Base-by-base conservation (phyloP, 2,329 filamentous ascomycete genomes). In the Sporothrix curviconia region DNA sequence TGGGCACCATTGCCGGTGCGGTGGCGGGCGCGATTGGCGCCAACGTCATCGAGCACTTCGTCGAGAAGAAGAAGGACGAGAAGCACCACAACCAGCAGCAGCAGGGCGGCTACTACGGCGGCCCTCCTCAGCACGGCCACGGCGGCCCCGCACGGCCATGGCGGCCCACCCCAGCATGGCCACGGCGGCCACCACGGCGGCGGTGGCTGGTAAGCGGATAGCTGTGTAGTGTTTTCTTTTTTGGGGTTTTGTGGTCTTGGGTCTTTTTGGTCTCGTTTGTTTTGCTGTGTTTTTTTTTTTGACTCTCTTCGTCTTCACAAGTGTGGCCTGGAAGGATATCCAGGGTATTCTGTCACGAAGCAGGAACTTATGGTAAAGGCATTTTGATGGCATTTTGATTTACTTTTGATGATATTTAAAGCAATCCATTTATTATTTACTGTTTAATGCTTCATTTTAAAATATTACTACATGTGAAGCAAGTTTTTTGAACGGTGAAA, bases 1-100 rank as follows among this genome's bases (percentile, higher is more conserved):
- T 83, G 25, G 76, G 77, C 22, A 79, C 77, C 2, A 65, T 81
- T 2, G 78, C 74, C 7, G 79, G 78, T 11, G 72, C 76, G 0
- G 71, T 78, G 1, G 76, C 74, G 15, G 81, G 80, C 34, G 79
- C 80, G 0, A 72, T 83, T n/a, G 78, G 76, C 4, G 81, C 80
- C 1, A 82, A 82, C 59, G 63, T 77, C 37, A 60, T 81, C 7
- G 77, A 78, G 68, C 66, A 77, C 66, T 57, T 62, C 44, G 49
- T 63, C 24, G 60, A 63, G 44, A 63, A 63, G 61, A 56, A 56
- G 46, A 59, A 59, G 53, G 36, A 56, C 44, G 54, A 59, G 44
- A 36, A 52, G 39, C 24, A 59, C 30, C 22, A 55, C 14, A 17
- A 59, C 12, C 44, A 58, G 30, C 44, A 50, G 25, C 28, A 50